These are phyloP conservation scores for Schizopora paradoxa DNA, from an alignment of 1,284 basidiomycete species.

Conservation along the genomic window DNA sequence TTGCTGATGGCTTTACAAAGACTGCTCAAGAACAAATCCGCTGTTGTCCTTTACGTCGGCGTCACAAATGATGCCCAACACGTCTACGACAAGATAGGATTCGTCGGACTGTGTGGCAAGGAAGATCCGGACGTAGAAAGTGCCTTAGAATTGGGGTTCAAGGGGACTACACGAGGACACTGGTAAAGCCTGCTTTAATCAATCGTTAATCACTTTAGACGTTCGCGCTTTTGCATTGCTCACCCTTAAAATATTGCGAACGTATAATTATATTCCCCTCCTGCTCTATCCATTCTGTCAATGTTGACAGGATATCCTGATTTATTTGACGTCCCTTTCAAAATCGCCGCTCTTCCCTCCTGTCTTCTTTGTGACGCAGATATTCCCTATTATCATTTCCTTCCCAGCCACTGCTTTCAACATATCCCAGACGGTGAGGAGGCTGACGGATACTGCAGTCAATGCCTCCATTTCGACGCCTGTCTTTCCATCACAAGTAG, in stretches of 20 bases:
- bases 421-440: constrained; percentile 90
- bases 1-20: constrained; percentile 24
- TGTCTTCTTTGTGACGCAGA: constrained; percentile 62
- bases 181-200: constrained; percentile 31
- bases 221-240: background rate
- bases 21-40: constrained; percentile 30
- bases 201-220: constrained; percentile 1
- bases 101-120: constrained; percentile 37
- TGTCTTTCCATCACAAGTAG: constrained; percentile 73
- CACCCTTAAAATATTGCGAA: background rate
- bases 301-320: too few species aligned
- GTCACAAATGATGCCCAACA: constrained; percentile 41
- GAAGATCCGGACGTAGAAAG: constrained; percentile 35
- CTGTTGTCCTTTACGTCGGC: constrained; percentile 44
- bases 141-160: constrained; percentile 43
- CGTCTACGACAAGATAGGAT: constrained; percentile 46
- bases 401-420: constrained; percentile 81
- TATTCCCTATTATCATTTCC: constrained; percentile 72
- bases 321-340: constrained; percentile 12
- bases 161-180: constrained; percentile 35
- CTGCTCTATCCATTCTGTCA: too few species aligned
- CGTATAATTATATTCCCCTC: background rate
- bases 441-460: constrained; percentile 72
- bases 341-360: constrained; percentile 77
- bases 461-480: constrained; percentile 96